A percentile compares a stretch with the other conserved stretches of the same genome.
These are phyloP conservation scores for Rhodotorula sp. DNA, from an alignment of 1,284 basidiomycete genomes.

Conservation along the genomic window DNA sequence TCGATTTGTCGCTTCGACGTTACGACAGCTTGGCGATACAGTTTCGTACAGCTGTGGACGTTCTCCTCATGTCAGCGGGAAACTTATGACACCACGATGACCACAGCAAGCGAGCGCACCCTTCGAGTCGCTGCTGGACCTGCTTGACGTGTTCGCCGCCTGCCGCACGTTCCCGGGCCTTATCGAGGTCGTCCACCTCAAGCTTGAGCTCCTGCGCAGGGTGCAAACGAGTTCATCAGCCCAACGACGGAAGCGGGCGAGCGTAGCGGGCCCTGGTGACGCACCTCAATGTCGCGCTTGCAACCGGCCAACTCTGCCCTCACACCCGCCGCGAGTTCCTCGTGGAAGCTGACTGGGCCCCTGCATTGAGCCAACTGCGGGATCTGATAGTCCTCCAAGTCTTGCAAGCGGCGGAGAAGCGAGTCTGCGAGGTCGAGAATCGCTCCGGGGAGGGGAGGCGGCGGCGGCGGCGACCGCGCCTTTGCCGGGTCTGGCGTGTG, in stretches of 20 bases:
- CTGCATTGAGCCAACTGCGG: conserved; percentile 66
- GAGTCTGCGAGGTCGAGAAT: conserved; percentile 46
- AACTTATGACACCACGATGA: not conserved
- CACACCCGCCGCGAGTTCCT: conserved; percentile 69
- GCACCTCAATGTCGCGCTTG: conserved; percentile 66
- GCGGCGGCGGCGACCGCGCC: conserved; percentile 8
- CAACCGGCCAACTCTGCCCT: conserved; percentile 69
- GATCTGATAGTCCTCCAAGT: conserved; percentile 68
- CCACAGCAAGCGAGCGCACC: conserved; percentile 3
- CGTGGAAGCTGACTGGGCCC: conserved; percentile 66
- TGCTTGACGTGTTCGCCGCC: conserved; percentile 18
- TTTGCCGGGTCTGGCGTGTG: conserved; percentile 30
- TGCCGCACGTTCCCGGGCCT: conserved; percentile 19
- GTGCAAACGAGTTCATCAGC: not conserved
- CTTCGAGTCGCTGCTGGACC: conserved; percentile 18
- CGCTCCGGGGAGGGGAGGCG: conserved; percentile 15
- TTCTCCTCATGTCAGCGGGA: too few relatives aligned
- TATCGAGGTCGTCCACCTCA: conserved; percentile 37
- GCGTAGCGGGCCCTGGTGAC: conserved; percentile 39
- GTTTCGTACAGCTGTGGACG: conserved; percentile 21
- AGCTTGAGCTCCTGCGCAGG: conserved; percentile 33
- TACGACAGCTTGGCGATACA: conserved; percentile 35
- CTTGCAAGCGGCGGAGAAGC: conserved; percentile 60
- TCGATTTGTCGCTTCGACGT: conserved; percentile 33
- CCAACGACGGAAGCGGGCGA: not conserved